Evolutionary conservation across 1,284 basidiomycete species (phyloP), one percentile per base, ranked within the genome.

Genomic region (Naganishia cerealis): DNA sequence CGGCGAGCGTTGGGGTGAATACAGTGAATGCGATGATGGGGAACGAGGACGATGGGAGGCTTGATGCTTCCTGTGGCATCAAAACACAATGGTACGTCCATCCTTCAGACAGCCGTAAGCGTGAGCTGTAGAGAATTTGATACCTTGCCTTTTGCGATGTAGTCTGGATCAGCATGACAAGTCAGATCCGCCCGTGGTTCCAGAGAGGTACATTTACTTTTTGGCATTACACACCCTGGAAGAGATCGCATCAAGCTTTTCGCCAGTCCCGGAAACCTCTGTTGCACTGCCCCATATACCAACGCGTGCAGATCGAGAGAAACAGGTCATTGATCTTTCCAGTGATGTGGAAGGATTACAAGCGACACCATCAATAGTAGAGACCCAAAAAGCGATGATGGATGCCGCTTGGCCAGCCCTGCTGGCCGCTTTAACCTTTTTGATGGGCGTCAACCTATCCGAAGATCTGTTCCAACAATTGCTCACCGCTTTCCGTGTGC

Each of bases 91-190:
- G 91, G 88, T 92, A 73, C 67, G 87, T 75, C 8, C 39, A 24
- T 42, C 59, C 8, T 57, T 48, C 33, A 36, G 50, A 75, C 4
- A 54, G 52, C 4, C 9, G 15, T 15, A 33, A 33, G 29, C 29
- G 29, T 15, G 43, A 7, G 46, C n/a, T 8, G 21, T 7, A 7
- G 15, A 24, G 15, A 13, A 50, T 50, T 24, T 50, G 6, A 50
- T 9, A 50, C 10, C 21, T 3, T 50, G 46, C 46, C 8, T 13
- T 24, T 24, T 43, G 69, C 58, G 46, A 29, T 50, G 26, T 72
- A 94, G 93, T 76, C 95, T 97, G 73, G 94, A 97, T 76, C 94
- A 96, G 77, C 86, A 95, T 18, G 94, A 97, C 82, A 96, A 99
- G 80, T 88, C 92, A 0, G 96, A 99, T 74, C 88, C 94, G 0